Percentiles rank a stretch among this genome's conserved stretches.
Conservation (phyloP, 164 flowering plant species). For the Akebia trifoliata region DNA sequence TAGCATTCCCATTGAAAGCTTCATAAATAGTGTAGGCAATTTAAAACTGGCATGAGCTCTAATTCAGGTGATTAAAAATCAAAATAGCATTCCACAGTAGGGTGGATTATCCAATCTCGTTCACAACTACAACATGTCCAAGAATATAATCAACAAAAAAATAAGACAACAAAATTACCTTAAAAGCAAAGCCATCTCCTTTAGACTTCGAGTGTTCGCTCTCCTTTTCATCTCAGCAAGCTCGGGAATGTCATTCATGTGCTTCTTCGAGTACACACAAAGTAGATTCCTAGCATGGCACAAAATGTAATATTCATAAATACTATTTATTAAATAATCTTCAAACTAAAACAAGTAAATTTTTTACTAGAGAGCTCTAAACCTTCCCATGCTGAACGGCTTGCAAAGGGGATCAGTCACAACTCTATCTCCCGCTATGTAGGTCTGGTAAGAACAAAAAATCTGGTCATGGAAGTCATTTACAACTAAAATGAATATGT, state of each 20-base stretch:
- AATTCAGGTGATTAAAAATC: too few species aligned
- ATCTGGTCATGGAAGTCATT: conserved; percentile 14
- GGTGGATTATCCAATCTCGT: not conserved
- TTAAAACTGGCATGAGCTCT: too few species aligned
- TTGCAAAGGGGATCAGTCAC: conserved; percentile 92
- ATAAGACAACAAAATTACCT: conserved; percentile 41
- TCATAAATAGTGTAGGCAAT: too few species aligned
- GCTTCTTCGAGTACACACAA: conserved; percentile 96
- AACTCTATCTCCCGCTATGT: conserved; percentile 96
- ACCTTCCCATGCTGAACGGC: conserved; percentile 99
- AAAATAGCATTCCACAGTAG: too few species aligned
- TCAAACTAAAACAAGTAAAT: too few species aligned
- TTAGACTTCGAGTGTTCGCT: conserved; percentile 80
- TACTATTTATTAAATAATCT: not conserved
- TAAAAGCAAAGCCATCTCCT: conserved; percentile 84
- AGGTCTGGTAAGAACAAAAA: conserved; percentile 40
- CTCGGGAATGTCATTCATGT: conserved; percentile 83
- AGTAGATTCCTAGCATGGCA: conserved; percentile 67
- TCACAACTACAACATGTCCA: not conserved
- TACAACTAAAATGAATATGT: conserved; percentile 6
- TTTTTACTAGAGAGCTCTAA: conserved; percentile 8
- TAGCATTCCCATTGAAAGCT: too few species aligned
- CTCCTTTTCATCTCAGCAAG: conserved; percentile 77
- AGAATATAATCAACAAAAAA: not conserved
- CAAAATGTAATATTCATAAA: not conserved